Conservation (phyloP, 371 early-diverging fungal species). For the Mortierella sp. region DNA sequence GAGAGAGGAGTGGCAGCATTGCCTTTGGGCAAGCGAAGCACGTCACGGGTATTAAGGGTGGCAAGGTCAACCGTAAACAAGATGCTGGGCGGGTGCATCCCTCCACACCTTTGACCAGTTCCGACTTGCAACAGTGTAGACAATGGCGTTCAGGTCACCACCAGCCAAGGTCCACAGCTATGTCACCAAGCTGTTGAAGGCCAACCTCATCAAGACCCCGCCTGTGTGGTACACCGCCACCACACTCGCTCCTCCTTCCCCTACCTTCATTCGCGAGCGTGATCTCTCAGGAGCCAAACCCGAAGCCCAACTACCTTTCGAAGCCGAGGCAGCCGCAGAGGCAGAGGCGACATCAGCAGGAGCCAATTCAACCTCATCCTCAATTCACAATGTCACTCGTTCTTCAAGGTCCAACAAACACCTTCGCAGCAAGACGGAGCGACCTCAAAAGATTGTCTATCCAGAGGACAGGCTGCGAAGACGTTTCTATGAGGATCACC, state of each 20-base stretch:
- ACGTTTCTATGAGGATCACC: conserved; percentile 90
- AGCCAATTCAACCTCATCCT: conserved; percentile 1
- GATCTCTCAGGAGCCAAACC: conserved; percentile 30
- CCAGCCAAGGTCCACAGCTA: conserved; percentile 53
- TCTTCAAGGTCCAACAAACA: conserved; percentile 62
- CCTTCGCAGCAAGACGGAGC: conserved; percentile 60
- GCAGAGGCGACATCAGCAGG: background rate
- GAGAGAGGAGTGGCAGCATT: too few relatives aligned
- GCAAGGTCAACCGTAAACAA: background rate
- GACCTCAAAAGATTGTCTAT: conserved; percentile 79
- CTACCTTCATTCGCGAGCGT: conserved; percentile 48
- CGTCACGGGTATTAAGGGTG: too few relatives aligned
- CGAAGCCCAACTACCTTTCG: conserved; percentile 24
- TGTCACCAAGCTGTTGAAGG: conserved; percentile 53
- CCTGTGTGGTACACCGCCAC: conserved; percentile 49
- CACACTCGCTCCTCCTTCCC: conserved; percentile 47
- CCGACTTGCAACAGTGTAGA: background rate
- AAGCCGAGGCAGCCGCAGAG: conserved; percentile 19
- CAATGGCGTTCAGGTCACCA: conserved; percentile 45
- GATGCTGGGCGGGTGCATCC: background rate
- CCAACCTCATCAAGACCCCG: conserved; percentile 37
- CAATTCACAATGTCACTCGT: conserved; percentile 10
- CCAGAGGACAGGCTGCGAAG: conserved; percentile 88
- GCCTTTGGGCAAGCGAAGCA: too few relatives aligned
- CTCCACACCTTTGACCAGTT: background rate